These are phyloP conservation scores for Stephania cephalantha DNA, from an alignment of 164 flowering plant species.

Conservation along the genomic window DNA sequence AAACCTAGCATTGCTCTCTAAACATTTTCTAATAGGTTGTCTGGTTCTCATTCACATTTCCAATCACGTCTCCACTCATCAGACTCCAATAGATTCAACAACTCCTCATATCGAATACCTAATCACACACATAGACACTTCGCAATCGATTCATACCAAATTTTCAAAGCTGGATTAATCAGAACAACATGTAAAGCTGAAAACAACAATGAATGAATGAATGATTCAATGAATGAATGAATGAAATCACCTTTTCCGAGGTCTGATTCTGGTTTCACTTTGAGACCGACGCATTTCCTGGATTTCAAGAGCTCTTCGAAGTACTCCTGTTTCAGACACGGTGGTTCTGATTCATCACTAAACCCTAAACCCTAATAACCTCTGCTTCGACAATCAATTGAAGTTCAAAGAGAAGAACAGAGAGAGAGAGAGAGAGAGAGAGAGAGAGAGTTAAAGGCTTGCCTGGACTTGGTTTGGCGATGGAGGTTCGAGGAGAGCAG, in stretches of 20 bases:
- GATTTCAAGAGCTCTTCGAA: constrained; percentile 45
- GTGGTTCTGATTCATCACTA: too few species aligned
- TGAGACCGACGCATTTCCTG: constrained; percentile 44
- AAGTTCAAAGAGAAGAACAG: not conserved
- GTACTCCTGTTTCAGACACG: constrained; percentile 45
- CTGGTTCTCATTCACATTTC: not conserved
- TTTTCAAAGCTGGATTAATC: too few species aligned
- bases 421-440: too few species aligned
- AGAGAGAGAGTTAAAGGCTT: not conserved
- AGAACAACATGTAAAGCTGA: too few species aligned
- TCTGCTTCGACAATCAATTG: not conserved
- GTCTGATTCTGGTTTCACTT: constrained; percentile 43
- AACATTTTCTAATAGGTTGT: not conserved
- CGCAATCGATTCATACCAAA: too few species aligned
- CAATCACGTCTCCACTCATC: not conserved
- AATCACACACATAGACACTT: too few species aligned
- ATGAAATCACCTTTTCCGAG: constrained; percentile 55
- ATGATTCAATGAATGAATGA: not conserved
- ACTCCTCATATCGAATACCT: not conserved
- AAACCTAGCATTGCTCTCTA: not conserved
- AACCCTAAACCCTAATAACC: not conserved
- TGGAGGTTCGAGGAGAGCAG: constrained; percentile 68
- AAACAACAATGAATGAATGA: too few species aligned
- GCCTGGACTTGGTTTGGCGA: constrained; percentile 57
- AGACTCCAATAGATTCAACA: not conserved